These are phyloP conservation scores for Pythium brassicae DNA, from an alignment of 352 stramenopile species.

Conservation along the genomic window DNA sequence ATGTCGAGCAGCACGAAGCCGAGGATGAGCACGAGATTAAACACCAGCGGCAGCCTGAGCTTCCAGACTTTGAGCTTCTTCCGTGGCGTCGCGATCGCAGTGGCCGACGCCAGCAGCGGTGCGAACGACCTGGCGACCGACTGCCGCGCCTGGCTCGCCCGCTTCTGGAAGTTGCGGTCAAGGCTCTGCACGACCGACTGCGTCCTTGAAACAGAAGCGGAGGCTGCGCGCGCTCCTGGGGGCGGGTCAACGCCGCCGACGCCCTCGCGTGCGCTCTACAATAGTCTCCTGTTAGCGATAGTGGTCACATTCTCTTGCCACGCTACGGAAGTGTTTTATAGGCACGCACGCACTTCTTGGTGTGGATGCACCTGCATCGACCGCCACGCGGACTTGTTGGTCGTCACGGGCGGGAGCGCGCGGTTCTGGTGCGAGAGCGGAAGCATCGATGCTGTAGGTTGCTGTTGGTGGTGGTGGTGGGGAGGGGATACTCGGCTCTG, in stretches of 20 bases:
- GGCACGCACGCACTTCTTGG: no score
- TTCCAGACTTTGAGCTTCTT: constrained; percentile 7
- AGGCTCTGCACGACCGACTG: not conserved
- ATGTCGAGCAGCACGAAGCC: constrained; percentile 14
- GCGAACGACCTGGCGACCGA: constrained; percentile 1
- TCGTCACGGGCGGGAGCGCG: not conserved
- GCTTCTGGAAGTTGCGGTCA: not conserved
- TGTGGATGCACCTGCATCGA: constrained; percentile 2
- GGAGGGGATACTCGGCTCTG: no score
- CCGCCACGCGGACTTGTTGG: not conserved
- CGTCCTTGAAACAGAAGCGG: not conserved
- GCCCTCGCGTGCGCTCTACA: not conserved
- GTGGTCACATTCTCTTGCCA: no score
- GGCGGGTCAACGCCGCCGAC: not conserved
- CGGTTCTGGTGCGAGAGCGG: not conserved
- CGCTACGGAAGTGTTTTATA: no score
- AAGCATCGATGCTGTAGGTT: constrained; percentile 1
- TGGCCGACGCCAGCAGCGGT: constrained; percentile 8
- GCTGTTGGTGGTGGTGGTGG: not conserved
- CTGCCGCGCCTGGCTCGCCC: not conserved
- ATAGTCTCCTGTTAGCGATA: no score
- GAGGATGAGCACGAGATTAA: constrained; percentile 6
- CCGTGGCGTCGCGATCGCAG: constrained; percentile 9
- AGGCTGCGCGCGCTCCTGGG: not conserved
- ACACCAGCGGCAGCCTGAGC: constrained; percentile 8